A percentile compares a stretch with the other conserved stretches of the same genome.
phyloP scores from a whole-genome alignment of 116 monocot species.

The Thalassia testudinum region DNA sequence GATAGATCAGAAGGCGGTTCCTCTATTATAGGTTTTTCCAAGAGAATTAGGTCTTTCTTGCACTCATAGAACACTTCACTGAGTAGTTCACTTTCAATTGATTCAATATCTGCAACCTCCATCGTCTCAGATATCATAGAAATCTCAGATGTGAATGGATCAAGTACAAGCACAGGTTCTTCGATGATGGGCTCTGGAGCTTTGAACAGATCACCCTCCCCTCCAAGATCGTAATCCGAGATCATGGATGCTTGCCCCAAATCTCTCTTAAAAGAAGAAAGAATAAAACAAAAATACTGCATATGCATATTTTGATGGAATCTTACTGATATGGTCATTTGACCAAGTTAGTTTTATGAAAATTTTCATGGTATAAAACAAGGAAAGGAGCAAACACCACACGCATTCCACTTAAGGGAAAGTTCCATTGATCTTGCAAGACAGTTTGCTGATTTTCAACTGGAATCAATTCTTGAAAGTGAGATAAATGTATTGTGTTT shows the following conservation, averaged over 20 bases:
- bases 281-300: background rate
- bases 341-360: too few species aligned
- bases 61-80: constrained; percentile 34
- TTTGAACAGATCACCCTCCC: constrained; percentile 80
- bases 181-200: constrained; percentile 69
- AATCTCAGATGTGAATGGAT: constrained; percentile 43
- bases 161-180: constrained; percentile 30
- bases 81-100: constrained; percentile 27
- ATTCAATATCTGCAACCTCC: constrained; percentile 26
- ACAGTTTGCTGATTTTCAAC: too few species aligned
- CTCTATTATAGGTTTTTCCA: background rate
- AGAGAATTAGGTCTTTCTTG: constrained; percentile 1
- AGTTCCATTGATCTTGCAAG: too few species aligned
- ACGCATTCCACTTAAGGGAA: too few species aligned
- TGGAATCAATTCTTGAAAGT: too few species aligned
- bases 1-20: background rate
- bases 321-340: too few species aligned
- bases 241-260: constrained; percentile 15
- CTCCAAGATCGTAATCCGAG: constrained; percentile 61
- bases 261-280: constrained; percentile 18
- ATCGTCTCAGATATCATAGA: constrained; percentile 47
- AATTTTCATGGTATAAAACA: too few species aligned
- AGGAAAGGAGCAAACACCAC: too few species aligned
- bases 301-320: too few species aligned
- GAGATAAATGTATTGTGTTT: too few species aligned